phyloP scores from a whole-genome alignment of 495 filamentous ascomycete species.

The Lasiosphaeris hirsuta region DNA sequence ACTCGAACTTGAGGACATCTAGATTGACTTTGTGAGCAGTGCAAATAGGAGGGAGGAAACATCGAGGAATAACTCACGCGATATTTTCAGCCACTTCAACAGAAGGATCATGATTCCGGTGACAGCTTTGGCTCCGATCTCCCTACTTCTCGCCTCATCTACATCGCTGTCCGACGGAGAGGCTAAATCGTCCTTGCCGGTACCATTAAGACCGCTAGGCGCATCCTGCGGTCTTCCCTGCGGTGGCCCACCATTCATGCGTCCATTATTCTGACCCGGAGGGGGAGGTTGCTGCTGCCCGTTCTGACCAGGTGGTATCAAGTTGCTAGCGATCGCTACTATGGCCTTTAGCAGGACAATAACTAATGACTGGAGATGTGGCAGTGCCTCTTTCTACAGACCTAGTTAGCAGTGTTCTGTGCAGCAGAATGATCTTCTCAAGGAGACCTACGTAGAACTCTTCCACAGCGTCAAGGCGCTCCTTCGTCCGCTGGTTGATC shows the following conservation, averaged over 20 bases:
- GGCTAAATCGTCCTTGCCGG: slow-evolving; percentile 34
- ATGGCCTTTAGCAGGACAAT: slow-evolving; percentile 89
- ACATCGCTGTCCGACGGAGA: slow-evolving; percentile 62
- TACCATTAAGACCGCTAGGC: slow-evolving; percentile 29
- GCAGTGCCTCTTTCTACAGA: slow-evolving; percentile 65
- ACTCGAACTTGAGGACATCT: slow-evolving; percentile 96
- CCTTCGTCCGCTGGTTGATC: slow-evolving; percentile 52
- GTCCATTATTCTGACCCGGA: slow-evolving; percentile 27
- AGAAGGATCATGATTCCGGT: slow-evolving; percentile 80
- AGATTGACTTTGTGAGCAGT: background rate
- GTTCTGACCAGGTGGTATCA: slow-evolving; percentile 40
- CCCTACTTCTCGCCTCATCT: slow-evolving; percentile 72
- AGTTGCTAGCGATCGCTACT: slow-evolving; percentile 71
- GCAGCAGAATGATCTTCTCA: slow-evolving; percentile 17
- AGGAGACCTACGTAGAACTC: slow-evolving; percentile 71
- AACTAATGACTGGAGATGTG: slow-evolving; percentile 88
- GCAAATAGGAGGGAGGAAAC: background rate
- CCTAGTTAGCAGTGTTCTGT: background rate
- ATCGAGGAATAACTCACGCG: slow-evolving; percentile 59
- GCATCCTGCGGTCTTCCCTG: slow-evolving; percentile 28
- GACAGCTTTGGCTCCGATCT: slow-evolving; percentile 87
- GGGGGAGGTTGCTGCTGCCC: slow-evolving; percentile 31
- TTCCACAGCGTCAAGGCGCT: slow-evolving; percentile 71
- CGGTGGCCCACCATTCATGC: slow-evolving; percentile 33
- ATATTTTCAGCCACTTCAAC: slow-evolving; percentile 95